Evolutionary conservation across 2,329 filamentous ascomycete genomes (phyloP).

Genomic region (Davidsoniella australis): DNA sequence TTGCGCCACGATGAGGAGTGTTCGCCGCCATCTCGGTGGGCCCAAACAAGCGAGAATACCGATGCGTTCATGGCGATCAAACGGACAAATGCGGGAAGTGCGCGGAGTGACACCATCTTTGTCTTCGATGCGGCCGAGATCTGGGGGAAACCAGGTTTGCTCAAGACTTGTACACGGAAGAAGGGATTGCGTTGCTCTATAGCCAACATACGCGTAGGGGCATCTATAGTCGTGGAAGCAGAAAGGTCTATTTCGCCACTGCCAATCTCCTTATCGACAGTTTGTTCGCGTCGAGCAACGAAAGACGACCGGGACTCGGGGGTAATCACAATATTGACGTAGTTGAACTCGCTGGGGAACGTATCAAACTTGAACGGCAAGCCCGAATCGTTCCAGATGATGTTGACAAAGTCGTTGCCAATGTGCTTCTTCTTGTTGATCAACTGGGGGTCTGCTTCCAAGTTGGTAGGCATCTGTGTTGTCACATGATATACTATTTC

Average conservation of each 20-base stretch:
- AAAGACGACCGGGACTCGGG: conserved; percentile 69
- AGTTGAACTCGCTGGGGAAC: conserved; percentile 90
- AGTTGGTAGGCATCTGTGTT: conserved; percentile 90
- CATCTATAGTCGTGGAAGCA: neutral
- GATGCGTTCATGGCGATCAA: conserved; percentile 84
- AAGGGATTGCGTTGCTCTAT: conserved; percentile 33
- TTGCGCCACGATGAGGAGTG: conserved; percentile 81
- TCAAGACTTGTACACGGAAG: conserved; percentile 81
- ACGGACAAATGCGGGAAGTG: conserved; percentile 70
- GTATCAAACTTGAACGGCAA: conserved; percentile 75
- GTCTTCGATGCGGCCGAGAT: conserved; percentile 78
- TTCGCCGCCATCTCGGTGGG: conserved; percentile 56
- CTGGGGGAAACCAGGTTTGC: conserved; percentile 74
- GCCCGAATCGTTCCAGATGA: conserved; percentile 96
- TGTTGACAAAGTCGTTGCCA: conserved; percentile 95
- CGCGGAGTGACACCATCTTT: conserved; percentile 73
- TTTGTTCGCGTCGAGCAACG: conserved; percentile 40
- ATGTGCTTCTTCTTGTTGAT: conserved; percentile 86
- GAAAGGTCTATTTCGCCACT: neutral
- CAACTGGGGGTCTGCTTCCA: conserved; percentile 57
- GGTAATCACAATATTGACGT: conserved; percentile 88
- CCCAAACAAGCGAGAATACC: conserved; percentile 87
- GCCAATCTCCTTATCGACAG: conserved; percentile 8
- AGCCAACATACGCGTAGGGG: too few species aligned
- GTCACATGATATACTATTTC: conserved; percentile 93